Evolutionary conservation across 306 rosid genomes (phyloP).

Genomic region (Quercus rubra): DNA sequence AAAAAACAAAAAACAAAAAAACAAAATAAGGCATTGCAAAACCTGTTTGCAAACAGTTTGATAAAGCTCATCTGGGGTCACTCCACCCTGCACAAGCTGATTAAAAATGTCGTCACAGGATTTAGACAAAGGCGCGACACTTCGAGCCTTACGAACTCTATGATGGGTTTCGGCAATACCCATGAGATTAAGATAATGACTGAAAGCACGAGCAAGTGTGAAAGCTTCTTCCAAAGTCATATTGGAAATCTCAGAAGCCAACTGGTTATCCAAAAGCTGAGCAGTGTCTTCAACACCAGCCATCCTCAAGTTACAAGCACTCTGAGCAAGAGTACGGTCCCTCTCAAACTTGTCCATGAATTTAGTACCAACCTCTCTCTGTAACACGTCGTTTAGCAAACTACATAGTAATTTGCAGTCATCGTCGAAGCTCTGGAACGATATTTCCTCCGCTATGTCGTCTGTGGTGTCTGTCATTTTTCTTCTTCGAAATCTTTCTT

Average conservation of each 20-base stretch:
- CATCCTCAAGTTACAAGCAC: constrained; percentile 82
- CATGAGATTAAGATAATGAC: constrained; percentile 85
- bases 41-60: constrained; percentile 92
- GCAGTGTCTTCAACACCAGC: constrained; percentile 81
- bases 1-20: neutral
- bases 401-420: constrained; percentile 78
- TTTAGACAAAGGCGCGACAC: constrained; percentile 49
- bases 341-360: constrained; percentile 68
- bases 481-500: neutral
- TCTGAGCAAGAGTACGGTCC: constrained; percentile 80
- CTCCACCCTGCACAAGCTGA: constrained; percentile 78
- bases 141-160: constrained; percentile 81
- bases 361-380: constrained; percentile 63
- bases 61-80: constrained; percentile 72
- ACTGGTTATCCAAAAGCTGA: constrained; percentile 80
- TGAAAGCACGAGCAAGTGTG: constrained; percentile 81
- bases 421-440: constrained; percentile 85
- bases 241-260: constrained; percentile 74
- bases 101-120: constrained; percentile 84
- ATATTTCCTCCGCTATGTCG: constrained; percentile 89
- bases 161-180: constrained; percentile 97
- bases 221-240: constrained; percentile 86
- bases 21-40: neutral
- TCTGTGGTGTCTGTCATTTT: constrained; percentile 91
- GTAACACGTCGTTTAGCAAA: constrained; percentile 78